A percentile compares a stretch with the other conserved stretches of the same genome.
phyloP scores from a whole-genome alignment of 495 filamentous ascomycete species.

The Neurospora sp. region DNA sequence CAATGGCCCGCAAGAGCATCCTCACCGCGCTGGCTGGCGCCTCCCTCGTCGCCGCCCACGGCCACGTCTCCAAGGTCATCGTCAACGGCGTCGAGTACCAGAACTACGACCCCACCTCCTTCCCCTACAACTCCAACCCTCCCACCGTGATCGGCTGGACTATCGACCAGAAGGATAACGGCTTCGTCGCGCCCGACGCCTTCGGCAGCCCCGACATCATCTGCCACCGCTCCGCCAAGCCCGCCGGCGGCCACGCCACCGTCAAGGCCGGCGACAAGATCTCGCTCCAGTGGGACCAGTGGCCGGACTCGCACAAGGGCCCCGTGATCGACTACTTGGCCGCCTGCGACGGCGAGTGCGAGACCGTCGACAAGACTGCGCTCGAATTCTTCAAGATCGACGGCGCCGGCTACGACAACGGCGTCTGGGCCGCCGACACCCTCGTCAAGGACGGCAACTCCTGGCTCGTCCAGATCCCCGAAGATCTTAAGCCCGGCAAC shows the following conservation, averaged over 20 bases:
- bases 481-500: slow-evolving; percentile 53
- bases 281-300: slow-evolving; percentile 37
- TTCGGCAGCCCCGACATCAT: slow-evolving; percentile 37
- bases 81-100: slow-evolving; percentile 45
- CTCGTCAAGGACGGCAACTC: slow-evolving; percentile 59
- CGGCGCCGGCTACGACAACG: slow-evolving; percentile 49
- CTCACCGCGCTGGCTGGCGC: slow-evolving; percentile 39
- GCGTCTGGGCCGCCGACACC: slow-evolving; percentile 57
- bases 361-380: slow-evolving; percentile 49
- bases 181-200: slow-evolving; percentile 45
- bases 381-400: slow-evolving; percentile 74
- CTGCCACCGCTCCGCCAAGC: slow-evolving; percentile 37
- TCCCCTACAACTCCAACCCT: slow-evolving; percentile 28
- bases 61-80: slow-evolving; percentile 49
- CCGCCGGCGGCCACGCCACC: slow-evolving; percentile 28
- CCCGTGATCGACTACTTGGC: slow-evolving; percentile 71
- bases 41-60: slow-evolving; percentile 49
- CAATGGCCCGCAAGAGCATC: slow-evolving; percentile 18
- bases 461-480: slow-evolving; percentile 61
- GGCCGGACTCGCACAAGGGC: slow-evolving; percentile 40
- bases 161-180: slow-evolving; percentile 45
- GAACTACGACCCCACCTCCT: slow-evolving; percentile 33
- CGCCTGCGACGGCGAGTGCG: slow-evolving; percentile 61
- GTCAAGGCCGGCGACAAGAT: slow-evolving; percentile 37
- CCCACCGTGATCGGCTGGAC: slow-evolving; percentile 48